Conservation (phyloP, 2,329 filamentous ascomycete genomes). For the Aspergillus flavus region DNA sequence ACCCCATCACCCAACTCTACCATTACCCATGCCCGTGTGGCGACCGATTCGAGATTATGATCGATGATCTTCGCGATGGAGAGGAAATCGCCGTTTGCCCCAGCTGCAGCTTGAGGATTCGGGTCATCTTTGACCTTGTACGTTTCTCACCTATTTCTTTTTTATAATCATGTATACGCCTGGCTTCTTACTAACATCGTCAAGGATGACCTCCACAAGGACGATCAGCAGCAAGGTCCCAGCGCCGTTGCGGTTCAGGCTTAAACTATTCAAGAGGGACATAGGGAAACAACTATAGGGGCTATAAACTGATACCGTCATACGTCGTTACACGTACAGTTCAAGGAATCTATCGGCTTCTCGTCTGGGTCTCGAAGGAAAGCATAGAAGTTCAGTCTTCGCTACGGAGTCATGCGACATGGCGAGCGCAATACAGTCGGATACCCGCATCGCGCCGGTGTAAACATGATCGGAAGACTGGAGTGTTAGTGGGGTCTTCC, state of each 20-base stretch:
- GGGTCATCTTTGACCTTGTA: slow-evolving; percentile 88
- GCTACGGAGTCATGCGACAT: not conserved
- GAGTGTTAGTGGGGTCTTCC: not conserved
- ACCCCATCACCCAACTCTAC: slow-evolving; percentile 80
- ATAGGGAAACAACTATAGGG: not conserved
- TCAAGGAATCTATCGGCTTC: not conserved
- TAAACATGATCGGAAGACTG: not conserved
- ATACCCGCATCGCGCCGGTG: not conserved
- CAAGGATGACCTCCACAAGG: slow-evolving; percentile 56
- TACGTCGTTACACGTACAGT: not conserved
- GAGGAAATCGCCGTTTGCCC: slow-evolving; percentile 96
- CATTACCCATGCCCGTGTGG: slow-evolving; percentile 97
- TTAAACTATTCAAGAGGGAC: slow-evolving; percentile 28
- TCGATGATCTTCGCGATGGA: slow-evolving; percentile 82
- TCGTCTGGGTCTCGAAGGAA: not conserved
- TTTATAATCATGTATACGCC: not conserved
- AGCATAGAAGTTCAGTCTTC: not conserved
- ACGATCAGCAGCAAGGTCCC: slow-evolving; percentile 35
- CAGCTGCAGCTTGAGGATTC: slow-evolving; percentile 95
- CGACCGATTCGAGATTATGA: slow-evolving; percentile 89
- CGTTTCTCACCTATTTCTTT: slow-evolving; percentile 33
- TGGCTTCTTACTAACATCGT: slow-evolving; percentile 6
- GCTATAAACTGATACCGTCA: not conserved
- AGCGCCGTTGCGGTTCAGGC: slow-evolving; percentile 43
- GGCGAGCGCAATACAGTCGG: not conserved